Conservation (phyloP, 2,329 filamentous ascomycete genomes). For the Chaetomium strumarium region DNA sequence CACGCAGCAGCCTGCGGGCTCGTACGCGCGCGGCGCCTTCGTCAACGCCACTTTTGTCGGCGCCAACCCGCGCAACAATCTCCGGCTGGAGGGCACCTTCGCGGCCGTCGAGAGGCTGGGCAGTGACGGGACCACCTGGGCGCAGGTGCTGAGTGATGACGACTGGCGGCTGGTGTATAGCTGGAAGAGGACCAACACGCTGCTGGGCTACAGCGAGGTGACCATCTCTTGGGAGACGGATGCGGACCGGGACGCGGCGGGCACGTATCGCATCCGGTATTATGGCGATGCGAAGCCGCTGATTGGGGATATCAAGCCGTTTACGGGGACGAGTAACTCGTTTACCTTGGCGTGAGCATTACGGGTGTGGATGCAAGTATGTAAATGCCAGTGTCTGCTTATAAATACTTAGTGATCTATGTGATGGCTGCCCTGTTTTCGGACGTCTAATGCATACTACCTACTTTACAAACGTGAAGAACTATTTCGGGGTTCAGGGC, state of each 20-base stretch:
- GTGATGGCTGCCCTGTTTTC: background rate
- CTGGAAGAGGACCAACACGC: conserved; percentile 66
- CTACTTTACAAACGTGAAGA: background rate
- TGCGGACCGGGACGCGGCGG: conserved; percentile 33
- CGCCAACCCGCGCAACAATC: conserved; percentile 82
- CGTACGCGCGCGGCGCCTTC: conserved; percentile 51
- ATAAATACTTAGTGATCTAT: background rate
- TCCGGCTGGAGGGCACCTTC: conserved; percentile 71
- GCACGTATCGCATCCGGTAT: conserved; percentile 75
- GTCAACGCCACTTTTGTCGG: conserved; percentile 69
- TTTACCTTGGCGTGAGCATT: conserved; percentile 25
- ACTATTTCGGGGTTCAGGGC: background rate
- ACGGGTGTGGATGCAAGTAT: background rate
- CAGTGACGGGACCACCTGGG: conserved; percentile 47
- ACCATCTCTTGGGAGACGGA: conserved; percentile 74
- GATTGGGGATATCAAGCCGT: conserved; percentile 56
- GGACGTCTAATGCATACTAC: background rate
- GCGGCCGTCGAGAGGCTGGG: conserved; percentile 64
- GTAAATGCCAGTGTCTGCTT: too few species aligned
- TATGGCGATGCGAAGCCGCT: conserved; percentile 72
- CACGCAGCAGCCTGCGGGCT: conserved; percentile 43
- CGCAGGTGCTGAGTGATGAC: conserved; percentile 61
- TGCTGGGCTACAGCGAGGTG: conserved; percentile 71
- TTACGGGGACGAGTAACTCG: conserved; percentile 37
- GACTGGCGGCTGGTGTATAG: conserved; percentile 80